Base-by-base conservation (phyloP, 805 yeast species). In the Komagataella pseudopastoris region DNA sequence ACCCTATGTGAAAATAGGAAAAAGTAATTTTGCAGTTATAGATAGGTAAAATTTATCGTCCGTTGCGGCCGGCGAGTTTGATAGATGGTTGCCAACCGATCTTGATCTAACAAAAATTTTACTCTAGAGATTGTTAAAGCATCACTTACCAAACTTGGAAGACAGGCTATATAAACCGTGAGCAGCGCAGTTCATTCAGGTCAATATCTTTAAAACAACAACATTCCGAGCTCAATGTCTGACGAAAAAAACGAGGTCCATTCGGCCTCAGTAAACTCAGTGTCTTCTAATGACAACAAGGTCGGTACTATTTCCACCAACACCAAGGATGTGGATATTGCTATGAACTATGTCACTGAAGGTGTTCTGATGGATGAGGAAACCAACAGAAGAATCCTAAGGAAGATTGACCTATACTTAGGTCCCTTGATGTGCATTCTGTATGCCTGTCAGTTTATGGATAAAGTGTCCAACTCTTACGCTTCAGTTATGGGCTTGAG, bases 361-460 rank as follows among this genome's bases (percentile, higher is more conserved):
- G 63, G 53, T 14, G 52, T 69, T 16, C 59, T 50, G 8, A 50
- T 68, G 7, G 66, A 55, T 44, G 55, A 50, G 23, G 53, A 47
- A 7, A 50, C 55, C 16, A 18, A 55, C 51, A 51, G 44, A 44
- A 51, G 51, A 45, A 7, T 56, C 5, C 51, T 55, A 53, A 57
- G 78, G 56, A 78, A 78, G 56, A 72, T 75, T 30, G 82, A 77
- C 59, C 47, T 71, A 36, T 72, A 66, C 54, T 55, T 78, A 56
- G 63, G 74, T 55, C 77, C 82, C 1, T 54, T 77, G 51, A 67
- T 77, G 66, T 71, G 74, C 52, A 53, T 71, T 30, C 56, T 75
- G 49, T 77, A 76, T 61, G 69, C 76, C 17, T 62, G 71, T 18
- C 82, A 77, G 60, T 76, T 69, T 58, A 74, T 67, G 69, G 71